Base-by-base conservation (phyloP, 768 basidiomycete species). In the Trametes sanguinea region DNA sequence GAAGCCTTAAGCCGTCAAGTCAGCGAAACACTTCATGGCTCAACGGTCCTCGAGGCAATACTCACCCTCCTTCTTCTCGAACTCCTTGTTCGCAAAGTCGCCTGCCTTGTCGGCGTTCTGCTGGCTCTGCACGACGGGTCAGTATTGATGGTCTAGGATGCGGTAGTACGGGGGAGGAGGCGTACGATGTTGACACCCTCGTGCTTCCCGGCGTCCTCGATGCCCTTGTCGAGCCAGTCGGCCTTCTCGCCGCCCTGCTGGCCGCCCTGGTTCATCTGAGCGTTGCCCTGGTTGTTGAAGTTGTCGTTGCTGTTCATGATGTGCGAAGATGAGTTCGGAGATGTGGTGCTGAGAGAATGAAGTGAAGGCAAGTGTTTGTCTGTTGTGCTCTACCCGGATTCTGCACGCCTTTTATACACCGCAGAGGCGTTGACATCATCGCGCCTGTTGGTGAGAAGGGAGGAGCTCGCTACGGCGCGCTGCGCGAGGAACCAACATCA, bases 221-320 rank as follows among this genome's bases (percentile, higher is more conserved):
- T 67, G 54, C 69, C 69, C 67, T 72, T 72, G 63, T 72, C 69
- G 43, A 72, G 68, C 71, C 71, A 72, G 50, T 72, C 69, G 57
- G 69, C 51, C 59, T 64, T 65, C 62, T 69, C 69, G 47, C 55
- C 65, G 30, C 32, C 56, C 45, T 52, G 50, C 40, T 64, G 59
- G 46, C 59, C 65, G 50, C 40, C 35, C 44, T 60, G 57, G 56
- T 37, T 44, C 43, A 57, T n/a, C 37, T 62, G 61, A 29, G 56
- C 46, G 48, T 52, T 53, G 45, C 40, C 53, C 42, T n/a, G 30
- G 57, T 46, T 39, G 45, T 46, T 47, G 59, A 53, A 54, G 53
- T 37, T 51, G 33, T 7, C 35, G 51, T 55, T 55, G 48, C 46
- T 44, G 48, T 50, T 56, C 61, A 62, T 62, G 33, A 7, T 56